Conservation (phyloP, 805 yeast species). For the Lipomyces sp. region DNA sequence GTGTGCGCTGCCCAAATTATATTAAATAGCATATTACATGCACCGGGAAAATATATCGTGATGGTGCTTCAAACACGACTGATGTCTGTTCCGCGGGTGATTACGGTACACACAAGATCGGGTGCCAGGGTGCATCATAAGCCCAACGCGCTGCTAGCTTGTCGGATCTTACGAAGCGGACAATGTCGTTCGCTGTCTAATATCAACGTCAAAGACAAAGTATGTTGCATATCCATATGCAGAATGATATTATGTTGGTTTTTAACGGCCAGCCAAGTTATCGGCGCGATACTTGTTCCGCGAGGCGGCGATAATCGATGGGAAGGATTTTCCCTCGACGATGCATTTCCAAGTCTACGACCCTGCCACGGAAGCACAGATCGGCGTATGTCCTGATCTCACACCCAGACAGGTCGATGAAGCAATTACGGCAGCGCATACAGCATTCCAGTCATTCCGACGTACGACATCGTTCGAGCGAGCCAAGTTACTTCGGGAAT, state of each 20-base stretch:
- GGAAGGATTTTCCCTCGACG: not conserved
- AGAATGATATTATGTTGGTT: not conserved
- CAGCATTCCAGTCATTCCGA: conserved; percentile 59
- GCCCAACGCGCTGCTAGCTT: not conserved
- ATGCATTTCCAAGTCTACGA: conserved; percentile 52
- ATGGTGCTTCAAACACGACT: not conserved
- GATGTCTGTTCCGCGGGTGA: not conserved
- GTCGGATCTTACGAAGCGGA: not conserved
- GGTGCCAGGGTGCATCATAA: not conserved
- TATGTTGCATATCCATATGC: not conserved
- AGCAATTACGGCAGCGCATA: conserved; percentile 62
- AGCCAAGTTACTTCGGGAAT: conserved; percentile 55
- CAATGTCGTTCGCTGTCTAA: not conserved
- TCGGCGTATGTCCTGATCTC: conserved; percentile 63
- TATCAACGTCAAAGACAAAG: not conserved
- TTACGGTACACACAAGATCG: not conserved
- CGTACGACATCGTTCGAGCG: conserved; percentile 62
- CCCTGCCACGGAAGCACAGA: conserved; percentile 67
- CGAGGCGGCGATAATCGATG: not conserved
- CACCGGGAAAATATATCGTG: not conserved
- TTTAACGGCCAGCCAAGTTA: not conserved
- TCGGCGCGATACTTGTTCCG: not conserved
- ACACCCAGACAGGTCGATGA: conserved; percentile 53
- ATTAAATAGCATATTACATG: not conserved
- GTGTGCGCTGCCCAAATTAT: not conserved